Conservation (phyloP, 2,329 filamentous ascomycete species). For the Gaeumannomyces tritici region DNA sequence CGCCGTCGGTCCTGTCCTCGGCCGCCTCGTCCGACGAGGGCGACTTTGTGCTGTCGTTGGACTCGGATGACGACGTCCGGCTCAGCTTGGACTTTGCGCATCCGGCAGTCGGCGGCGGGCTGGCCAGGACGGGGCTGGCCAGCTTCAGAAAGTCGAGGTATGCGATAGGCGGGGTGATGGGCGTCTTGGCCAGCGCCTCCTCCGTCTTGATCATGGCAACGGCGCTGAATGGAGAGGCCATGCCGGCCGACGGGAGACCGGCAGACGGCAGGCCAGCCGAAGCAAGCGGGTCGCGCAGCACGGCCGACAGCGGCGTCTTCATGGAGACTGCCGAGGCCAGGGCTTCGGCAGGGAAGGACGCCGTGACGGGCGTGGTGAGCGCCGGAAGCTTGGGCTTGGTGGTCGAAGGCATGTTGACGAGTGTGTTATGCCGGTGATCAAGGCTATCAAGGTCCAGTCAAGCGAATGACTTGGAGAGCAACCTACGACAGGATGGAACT, state of each 20-base stretch:
- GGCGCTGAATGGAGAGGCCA: slow-evolving; percentile 30
- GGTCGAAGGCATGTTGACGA: slow-evolving; percentile 34
- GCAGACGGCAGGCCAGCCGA: slow-evolving; percentile 32
- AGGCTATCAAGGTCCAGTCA: slow-evolving; percentile 21
- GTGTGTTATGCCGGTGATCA: slow-evolving; percentile 7
- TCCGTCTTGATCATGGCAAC: slow-evolving; percentile 55
- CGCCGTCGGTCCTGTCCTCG: slow-evolving; percentile 14
- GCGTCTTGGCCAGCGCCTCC: slow-evolving; percentile 61
- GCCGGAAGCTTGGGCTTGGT: slow-evolving; percentile 41
- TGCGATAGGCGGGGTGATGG: slow-evolving; percentile 80
- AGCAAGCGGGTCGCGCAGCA: slow-evolving; percentile 26
- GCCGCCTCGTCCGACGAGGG: slow-evolving; percentile 25
- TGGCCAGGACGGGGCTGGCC: slow-evolving; percentile 20
- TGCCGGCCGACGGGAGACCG: slow-evolving; percentile 25
- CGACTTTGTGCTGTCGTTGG: slow-evolving; percentile 24
- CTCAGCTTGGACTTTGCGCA: slow-evolving; percentile 15
- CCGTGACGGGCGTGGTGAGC: slow-evolving; percentile 53
- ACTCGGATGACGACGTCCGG: slow-evolving; percentile 13
- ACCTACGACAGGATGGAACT: slow-evolving; percentile 23
- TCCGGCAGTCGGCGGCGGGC: slow-evolving; percentile 15
- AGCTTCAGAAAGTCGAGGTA: slow-evolving; percentile 91
- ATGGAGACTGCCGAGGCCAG: slow-evolving; percentile 33
- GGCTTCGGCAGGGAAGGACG: slow-evolving; percentile 41
- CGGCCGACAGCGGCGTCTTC: slow-evolving; percentile 57
- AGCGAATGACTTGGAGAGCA: slow-evolving; percentile 31